phyloP scores from a whole-genome alignment of 1,284 basidiomycete genomes.

The Porodaedalea pini region DNA sequence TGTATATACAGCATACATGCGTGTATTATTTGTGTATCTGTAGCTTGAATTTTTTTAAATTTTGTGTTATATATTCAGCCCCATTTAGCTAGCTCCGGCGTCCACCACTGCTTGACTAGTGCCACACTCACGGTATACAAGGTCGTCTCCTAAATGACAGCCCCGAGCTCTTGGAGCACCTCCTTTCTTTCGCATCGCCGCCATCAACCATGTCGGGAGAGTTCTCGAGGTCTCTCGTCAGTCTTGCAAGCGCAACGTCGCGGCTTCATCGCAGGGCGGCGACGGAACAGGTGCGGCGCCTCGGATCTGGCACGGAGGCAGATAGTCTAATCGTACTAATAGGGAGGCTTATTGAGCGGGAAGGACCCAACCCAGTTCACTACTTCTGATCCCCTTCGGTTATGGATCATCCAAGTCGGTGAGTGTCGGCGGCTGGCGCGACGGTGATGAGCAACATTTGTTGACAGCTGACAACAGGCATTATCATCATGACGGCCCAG shows the following conservation, averaged over 20 bases:
- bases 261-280: neutral
- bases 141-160: no score
- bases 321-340: no score
- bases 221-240: neutral
- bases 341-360: constrained; percentile 72
- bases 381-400: constrained; percentile 66
- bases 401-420: constrained; percentile 91
- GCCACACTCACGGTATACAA: no score
- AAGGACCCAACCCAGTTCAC: constrained; percentile 70
- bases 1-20: no score
- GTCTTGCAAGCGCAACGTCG: neutral
- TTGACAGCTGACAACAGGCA: constrained; percentile 39
- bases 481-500: constrained; percentile 81
- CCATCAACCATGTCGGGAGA: neutral
- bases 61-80: no score
- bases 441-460: constrained; percentile 4
- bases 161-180: no score
- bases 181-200: no score
- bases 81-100: no score
- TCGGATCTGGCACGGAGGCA: no score
- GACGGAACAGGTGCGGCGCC: constrained; percentile 4
- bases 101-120: no score
- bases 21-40: no score
- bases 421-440: constrained; percentile 28
- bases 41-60: no score